Evolutionary conservation across 2,329 filamentous ascomycete genomes (phyloP), one percentile per base, ranked within the genome.

Genomic region (Colletotrichum orchidophilum): DNA sequence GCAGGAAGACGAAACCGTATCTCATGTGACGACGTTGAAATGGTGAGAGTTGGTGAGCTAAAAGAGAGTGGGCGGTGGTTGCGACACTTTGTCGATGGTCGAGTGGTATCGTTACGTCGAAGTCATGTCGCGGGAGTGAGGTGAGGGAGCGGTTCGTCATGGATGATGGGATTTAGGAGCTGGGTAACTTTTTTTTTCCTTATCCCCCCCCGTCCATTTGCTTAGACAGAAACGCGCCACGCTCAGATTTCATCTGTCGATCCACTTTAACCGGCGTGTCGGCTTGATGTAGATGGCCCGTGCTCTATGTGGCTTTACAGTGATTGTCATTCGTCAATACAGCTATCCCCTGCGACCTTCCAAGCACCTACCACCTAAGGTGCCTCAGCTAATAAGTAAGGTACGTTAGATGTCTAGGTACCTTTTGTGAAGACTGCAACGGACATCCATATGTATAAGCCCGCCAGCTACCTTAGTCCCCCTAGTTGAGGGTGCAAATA

Each of bases 111-210:
- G 52, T 63, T 54, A 63, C 42, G 53, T 68, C 31, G 58, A 63
- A 18, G n/a, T 58, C 68, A 63, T 67, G 21, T 35, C 68, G 64
- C 18, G 15, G 63, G 49, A 26, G 35, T 13, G 15, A 57, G 12
- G 26, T 57, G 39, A 55, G 29, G 33, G 42, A 49, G 24, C 57
- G 42, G 27, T 24, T 53, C 64, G 58, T 63, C 68, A 68, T 68
- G 39, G 58, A 59, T 61, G 39, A 50, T 50, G n/a, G 53, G 63
- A 59, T 24, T 50, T 42, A 42, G 39, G 31, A 53, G 49, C n/a
- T 33, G 39, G 61, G 26, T 46, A 72, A 66, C 71, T 73, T 73
- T 73, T 73, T 70, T 53, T 71, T 65, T 50, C 55, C 52, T 12
- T 35, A 42, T 42, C 39, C 39, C 39, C 29, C 39, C 39, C 39